These are phyloP conservation scores for Solanum hybrid DNA, from an alignment of 305 asterid species.

Conservation along the genomic window DNA sequence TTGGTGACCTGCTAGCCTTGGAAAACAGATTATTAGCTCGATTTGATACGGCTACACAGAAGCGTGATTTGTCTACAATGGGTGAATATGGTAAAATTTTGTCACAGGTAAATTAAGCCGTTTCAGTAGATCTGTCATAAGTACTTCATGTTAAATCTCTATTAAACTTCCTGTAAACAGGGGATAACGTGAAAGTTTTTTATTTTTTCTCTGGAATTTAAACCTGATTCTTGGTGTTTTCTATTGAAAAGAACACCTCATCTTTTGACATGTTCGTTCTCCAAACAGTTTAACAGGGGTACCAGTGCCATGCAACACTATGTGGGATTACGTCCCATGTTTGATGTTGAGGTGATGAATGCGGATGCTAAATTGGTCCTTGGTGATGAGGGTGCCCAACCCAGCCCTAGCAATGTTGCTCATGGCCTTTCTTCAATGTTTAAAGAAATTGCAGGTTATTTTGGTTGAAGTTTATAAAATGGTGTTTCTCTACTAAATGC, in stretches of 20 bases:
- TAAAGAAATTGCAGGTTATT: conserved; percentile 84
- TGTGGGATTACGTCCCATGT: conserved; percentile 96
- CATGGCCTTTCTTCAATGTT: conserved; percentile 78
- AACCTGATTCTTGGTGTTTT: not conserved
- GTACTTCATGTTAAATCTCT: not conserved
- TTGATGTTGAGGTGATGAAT: conserved; percentile 92
- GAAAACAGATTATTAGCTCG: conserved; percentile 82
- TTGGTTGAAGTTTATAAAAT: conserved; percentile 6
- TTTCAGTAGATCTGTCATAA: not conserved
- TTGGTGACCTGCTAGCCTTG: conserved; percentile 49
- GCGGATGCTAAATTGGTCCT: conserved; percentile 78
- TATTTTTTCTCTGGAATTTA: not conserved
- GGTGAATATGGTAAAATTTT: conserved; percentile 92
- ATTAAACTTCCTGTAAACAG: not conserved
- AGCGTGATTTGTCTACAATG: conserved; percentile 80
- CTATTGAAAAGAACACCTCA: not conserved
- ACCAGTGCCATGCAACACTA: conserved; percentile 99
- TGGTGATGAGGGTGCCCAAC: conserved; percentile 74
- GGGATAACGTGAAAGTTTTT: not conserved
- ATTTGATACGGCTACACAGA: conserved; percentile 88
- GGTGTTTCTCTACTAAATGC: conserved; percentile 5
- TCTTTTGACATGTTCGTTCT: conserved; percentile 16
- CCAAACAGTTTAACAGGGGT: conserved; percentile 89
- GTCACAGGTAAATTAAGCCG: conserved; percentile 52
- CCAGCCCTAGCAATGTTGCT: conserved; percentile 83